These are phyloP conservation scores for Collybiopsis confluens DNA, from an alignment of 768 basidiomycete genomes.

Conservation along the genomic window DNA sequence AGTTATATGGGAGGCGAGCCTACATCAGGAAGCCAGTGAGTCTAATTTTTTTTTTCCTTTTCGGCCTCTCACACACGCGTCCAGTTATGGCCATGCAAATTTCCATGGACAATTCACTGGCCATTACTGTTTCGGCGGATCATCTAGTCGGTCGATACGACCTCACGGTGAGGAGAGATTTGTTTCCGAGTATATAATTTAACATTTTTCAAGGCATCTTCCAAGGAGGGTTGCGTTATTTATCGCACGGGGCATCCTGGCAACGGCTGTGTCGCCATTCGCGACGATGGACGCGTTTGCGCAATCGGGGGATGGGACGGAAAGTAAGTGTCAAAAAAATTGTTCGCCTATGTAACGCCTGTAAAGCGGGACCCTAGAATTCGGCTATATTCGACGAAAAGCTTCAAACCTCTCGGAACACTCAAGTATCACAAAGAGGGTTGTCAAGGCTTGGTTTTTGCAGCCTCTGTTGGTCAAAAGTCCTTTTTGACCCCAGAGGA, in stretches of 20 bases:
- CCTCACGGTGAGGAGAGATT: conserved; percentile 33
- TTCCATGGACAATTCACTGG: conserved; percentile 51
- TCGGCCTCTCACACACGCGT: background rate
- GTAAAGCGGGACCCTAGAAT: conserved; percentile 44
- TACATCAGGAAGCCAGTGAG: conserved; percentile 73
- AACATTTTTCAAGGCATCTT: background rate
- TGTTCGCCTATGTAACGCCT: background rate
- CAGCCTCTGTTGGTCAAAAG: conserved; percentile 23
- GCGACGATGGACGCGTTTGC: conserved; percentile 71
- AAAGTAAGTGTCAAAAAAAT: conserved; percentile 46
- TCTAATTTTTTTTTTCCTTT: conserved; percentile 1
- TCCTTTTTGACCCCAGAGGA: conserved; percentile 26
- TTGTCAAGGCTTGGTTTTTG: conserved; percentile 76
- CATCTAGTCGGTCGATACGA: conserved; percentile 69
- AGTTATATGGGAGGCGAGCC: conserved; percentile 56
- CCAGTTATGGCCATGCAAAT: conserved; percentile 87
- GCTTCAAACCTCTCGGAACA: conserved; percentile 79
- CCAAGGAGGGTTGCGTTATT: conserved; percentile 11
- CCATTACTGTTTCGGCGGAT: conserved; percentile 83
- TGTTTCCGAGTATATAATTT: background rate
- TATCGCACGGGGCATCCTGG: conserved; percentile 75
- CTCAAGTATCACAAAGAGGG: conserved; percentile 77
- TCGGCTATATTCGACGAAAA: conserved; percentile 76
- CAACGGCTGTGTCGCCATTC: conserved; percentile 72
- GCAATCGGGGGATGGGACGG: conserved; percentile 96